Evolutionary conservation across 257 asterid genomes (phyloP).

Genomic region (Echium plantagineum): DNA sequence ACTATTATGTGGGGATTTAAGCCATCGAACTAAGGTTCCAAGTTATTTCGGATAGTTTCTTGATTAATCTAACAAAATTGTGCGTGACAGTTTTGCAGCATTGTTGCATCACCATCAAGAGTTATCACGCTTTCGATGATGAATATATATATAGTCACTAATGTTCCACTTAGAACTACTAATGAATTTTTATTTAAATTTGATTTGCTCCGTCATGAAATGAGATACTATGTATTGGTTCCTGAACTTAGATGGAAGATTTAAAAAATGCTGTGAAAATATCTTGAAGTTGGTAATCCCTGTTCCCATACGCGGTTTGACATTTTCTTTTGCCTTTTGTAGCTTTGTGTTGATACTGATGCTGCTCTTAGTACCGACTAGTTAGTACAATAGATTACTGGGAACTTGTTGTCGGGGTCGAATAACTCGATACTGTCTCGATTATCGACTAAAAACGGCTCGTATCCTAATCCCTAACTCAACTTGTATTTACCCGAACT

Average conservation of each 20-base stretch:
- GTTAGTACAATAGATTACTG: neutral
- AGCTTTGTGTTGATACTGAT: no score
- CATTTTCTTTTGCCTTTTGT: no score
- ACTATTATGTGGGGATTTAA: neutral
- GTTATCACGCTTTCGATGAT: neutral
- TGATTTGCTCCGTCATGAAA: neutral
- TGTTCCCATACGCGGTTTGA: neutral
- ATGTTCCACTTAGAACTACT: neutral
- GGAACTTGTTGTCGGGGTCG: no score
- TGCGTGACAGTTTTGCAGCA: neutral
- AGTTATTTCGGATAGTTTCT: neutral
- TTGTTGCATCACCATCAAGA: neutral
- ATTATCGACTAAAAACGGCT: no score
- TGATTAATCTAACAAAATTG: neutral
- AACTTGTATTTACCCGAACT: no score
- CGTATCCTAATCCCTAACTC: no score
- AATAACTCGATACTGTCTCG: no score
- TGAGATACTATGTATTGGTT: neutral
- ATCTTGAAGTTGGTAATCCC: neutral
- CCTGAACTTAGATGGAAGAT: neutral
- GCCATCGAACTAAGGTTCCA: neutral
- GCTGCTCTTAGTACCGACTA: no score
- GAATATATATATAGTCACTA: neutral
- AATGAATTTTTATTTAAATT: no score
- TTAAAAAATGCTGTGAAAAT: neutral